A percentile compares a stretch with the other conserved stretches of the same genome.
Evolutionary conservation across 345 rosid genomes (phyloP).

Genomic region (Brassica incana): DNA sequence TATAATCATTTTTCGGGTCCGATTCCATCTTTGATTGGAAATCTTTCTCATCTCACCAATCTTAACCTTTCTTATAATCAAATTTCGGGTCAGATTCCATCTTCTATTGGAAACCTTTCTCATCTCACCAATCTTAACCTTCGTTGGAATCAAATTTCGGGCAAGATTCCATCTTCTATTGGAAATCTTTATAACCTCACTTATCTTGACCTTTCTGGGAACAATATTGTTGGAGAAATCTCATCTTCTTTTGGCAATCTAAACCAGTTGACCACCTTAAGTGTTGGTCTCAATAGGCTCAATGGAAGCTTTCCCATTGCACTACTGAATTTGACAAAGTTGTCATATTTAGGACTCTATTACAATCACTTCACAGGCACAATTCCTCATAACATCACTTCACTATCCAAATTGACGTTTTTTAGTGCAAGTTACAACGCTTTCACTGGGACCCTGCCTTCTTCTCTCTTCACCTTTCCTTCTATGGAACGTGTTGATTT

Average conservation of each 20-base stretch:
- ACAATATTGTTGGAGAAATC: not conserved
- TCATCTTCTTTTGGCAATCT: not conserved
- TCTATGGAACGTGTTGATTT: not conserved
- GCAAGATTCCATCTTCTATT: not conserved
- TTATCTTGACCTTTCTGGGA: not conserved
- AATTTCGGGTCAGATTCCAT: not conserved
- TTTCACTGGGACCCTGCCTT: not conserved
- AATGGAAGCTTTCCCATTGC: not conserved
- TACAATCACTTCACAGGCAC: not conserved
- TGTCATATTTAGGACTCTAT: not conserved
- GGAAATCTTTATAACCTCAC: not conserved
- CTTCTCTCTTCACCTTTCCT: not conserved
- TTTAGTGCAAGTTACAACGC: not conserved
- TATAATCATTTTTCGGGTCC: not conserved
- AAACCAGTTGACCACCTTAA: not conserved
- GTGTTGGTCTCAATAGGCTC: not conserved
- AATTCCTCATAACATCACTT: not conserved
- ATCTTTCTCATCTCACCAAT: not conserved
- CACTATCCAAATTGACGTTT: not conserved
- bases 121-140: not conserved
- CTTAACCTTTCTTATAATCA: not conserved
- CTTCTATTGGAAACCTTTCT: not conserved
- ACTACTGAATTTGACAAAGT: not conserved
- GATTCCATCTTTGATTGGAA: not conserved
- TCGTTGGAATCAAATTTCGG: accelerated